These are phyloP conservation scores for Pleurotus eryngii DNA, from an alignment of 768 basidiomycete genomes.

Conservation along the genomic window DNA sequence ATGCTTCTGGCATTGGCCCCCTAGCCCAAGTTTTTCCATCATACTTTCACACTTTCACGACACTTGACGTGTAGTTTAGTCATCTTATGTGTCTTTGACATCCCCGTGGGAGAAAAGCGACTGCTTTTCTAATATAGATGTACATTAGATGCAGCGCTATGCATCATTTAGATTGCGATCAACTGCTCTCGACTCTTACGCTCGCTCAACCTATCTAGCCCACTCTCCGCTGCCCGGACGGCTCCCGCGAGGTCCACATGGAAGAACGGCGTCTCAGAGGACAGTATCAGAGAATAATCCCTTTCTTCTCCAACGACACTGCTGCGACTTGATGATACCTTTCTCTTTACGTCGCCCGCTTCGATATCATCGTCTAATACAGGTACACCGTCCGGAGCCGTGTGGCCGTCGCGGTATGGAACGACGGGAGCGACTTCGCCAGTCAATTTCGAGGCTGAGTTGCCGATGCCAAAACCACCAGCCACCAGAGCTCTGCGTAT, in stretches of 20 bases:
- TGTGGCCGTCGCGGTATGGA: conserved; percentile 48
- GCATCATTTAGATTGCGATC: no score
- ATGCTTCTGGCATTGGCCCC: no score
- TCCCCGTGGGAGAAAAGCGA: no score
- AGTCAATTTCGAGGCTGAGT: conserved; percentile 32
- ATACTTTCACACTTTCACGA: no score
- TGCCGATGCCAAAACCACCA: conserved; percentile 86
- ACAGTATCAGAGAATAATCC: conserved; percentile 40
- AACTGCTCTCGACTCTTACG: no score
- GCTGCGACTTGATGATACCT: conserved; percentile 9
- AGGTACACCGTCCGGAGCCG: conserved; percentile 21
- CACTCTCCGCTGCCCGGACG: conserved; percentile 63
- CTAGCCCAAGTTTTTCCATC: no score
- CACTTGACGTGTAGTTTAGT: no score
- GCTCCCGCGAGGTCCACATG: conserved; percentile 82
- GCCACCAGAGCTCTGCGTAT: conserved; percentile 85
- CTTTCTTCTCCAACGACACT: conserved; percentile 3
- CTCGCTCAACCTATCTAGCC: conserved; percentile 19
- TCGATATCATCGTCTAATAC: conserved; percentile 28
- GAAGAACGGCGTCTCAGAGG: conserved; percentile 77
- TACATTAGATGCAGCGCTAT: no score
- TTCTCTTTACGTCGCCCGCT: conserved; percentile 31
- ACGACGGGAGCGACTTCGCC: conserved; percentile 77
- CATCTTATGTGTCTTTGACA: no score
- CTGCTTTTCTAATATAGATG: no score